Evolutionary conservation across 2,329 filamentous ascomycete species (phyloP).

Genomic region (Alternaria longipes): DNA sequence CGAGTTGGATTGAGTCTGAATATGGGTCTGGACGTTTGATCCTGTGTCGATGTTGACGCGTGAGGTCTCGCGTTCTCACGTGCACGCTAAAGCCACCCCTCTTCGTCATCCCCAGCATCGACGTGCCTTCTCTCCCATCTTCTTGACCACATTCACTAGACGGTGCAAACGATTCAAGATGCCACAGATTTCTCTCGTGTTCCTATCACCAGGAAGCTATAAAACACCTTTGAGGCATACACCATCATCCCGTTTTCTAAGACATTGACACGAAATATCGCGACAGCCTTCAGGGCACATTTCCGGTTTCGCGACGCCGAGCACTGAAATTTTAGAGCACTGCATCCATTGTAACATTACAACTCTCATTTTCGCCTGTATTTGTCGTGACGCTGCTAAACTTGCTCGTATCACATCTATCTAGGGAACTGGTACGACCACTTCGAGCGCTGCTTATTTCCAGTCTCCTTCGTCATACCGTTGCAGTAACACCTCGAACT

Average conservation of each 20-base stretch:
- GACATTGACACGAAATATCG: background rate
- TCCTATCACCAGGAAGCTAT: background rate
- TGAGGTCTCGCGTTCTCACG: slow-evolving; percentile 23
- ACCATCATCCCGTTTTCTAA: background rate
- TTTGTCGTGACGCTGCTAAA: background rate
- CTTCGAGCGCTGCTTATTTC: slow-evolving; percentile 4
- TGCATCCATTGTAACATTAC: slow-evolving; percentile 5
- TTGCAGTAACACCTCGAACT: slow-evolving; percentile 22
- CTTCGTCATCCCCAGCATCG: background rate
- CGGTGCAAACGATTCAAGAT: background rate
- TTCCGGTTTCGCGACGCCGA: background rate
- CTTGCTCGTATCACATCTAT: slow-evolving; percentile 5
- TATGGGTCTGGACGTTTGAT: background rate
- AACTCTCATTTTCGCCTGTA: background rate
- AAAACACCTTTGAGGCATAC: background rate
- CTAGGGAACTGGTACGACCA: slow-evolving; percentile 10
- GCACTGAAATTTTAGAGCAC: background rate
- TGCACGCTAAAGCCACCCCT: slow-evolving; percentile 10
- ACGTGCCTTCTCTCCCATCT: background rate
- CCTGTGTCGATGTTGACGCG: slow-evolving; percentile 9
- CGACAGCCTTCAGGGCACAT: background rate
- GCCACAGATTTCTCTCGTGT: background rate
- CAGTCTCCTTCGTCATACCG: slow-evolving; percentile 22
- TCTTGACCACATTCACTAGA: background rate
- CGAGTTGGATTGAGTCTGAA: background rate